Conservation (phyloP, 2,329 filamentous ascomycete genomes). For the Fusarium sp. region DNA sequence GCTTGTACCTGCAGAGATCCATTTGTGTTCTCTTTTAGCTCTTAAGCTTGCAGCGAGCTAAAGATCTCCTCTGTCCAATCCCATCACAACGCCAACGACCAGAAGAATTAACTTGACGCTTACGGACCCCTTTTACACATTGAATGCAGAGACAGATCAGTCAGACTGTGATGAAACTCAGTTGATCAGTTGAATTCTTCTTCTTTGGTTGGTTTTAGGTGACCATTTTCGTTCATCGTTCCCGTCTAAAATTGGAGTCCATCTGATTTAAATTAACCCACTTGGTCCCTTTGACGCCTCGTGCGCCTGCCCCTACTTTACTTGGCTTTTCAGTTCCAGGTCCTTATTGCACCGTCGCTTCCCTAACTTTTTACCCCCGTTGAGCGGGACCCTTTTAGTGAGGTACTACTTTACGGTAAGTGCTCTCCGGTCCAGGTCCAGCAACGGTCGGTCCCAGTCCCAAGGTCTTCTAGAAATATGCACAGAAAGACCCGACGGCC, state of each 20-base stretch:
- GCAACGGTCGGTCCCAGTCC: conserved; percentile 8
- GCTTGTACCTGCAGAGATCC: conserved; percentile 20
- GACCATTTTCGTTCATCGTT: neutral
- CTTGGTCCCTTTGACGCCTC: conserved; percentile 31
- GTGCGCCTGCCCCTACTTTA: conserved; percentile 20
- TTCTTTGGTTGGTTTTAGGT: neutral
- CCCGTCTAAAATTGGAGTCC: conserved; percentile 32
- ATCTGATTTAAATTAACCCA: conserved; percentile 35
- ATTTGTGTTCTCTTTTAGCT: neutral
- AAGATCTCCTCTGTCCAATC: neutral
- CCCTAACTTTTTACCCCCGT: conserved; percentile 12
- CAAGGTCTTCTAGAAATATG: conserved; percentile 35
- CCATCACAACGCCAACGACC: neutral
- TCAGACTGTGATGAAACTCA: neutral
- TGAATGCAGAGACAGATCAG: neutral
- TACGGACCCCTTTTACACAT: conserved; percentile 8
- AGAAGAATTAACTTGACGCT: conserved; percentile 15
- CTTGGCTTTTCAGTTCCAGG: neutral
- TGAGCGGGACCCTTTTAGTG: conserved; percentile 30
- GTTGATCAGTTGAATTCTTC: neutral
- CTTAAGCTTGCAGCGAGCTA: conserved; percentile 7
- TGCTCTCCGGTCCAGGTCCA: conserved; percentile 14
- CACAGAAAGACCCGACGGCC: conserved; percentile 7
- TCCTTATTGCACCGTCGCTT: neutral
- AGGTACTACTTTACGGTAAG: conserved; percentile 31